Conservation (phyloP, 768 basidiomycete genomes). For the Rhodocollybia butyracea region DNA sequence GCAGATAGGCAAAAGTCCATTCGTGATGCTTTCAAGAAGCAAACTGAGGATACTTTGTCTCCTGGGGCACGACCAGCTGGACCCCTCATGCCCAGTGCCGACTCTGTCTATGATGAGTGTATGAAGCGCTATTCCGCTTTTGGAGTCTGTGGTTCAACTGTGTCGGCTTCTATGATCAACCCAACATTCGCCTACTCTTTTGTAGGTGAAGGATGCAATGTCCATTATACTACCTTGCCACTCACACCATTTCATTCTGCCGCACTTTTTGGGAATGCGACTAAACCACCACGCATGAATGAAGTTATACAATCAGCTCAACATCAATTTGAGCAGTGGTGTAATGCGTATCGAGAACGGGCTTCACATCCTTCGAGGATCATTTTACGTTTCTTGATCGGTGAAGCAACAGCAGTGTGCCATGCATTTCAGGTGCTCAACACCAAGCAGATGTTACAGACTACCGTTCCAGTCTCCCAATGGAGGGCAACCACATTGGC, state of each 20-base stretch:
- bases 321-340: conserved; percentile 27
- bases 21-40: conserved; percentile 12
- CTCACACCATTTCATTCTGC: conserved; percentile 30
- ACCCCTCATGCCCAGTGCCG: conserved; percentile 3
- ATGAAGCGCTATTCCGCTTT: conserved; percentile 26
- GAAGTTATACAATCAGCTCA: conserved; percentile 20
- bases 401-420: conserved; percentile 27
- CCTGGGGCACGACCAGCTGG: conserved; percentile 17
- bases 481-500: conserved; percentile 23
- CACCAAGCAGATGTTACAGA: conserved; percentile 1
- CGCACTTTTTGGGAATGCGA: conserved; percentile 16
- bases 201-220: conserved; percentile 24
- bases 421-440: conserved; percentile 16
- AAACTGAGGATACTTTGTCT: neutral
- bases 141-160: conserved; percentile 22
- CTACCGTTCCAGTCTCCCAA: conserved; percentile 17
- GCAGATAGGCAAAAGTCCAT: conserved; percentile 9
- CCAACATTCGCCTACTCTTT: conserved; percentile 32
- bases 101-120: neutral
- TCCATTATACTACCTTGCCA: conserved; percentile 33
- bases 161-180: conserved; percentile 25
- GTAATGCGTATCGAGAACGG: conserved; percentile 18
- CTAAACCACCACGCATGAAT: conserved; percentile 3
- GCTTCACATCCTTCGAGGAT: conserved; percentile 8
- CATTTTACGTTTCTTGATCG: conserved; percentile 22